Evolutionary conservation across 2,329 filamentous ascomycete species (phyloP), one percentile per base, ranked within the genome.

Genomic region (Aspergillus latus): DNA sequence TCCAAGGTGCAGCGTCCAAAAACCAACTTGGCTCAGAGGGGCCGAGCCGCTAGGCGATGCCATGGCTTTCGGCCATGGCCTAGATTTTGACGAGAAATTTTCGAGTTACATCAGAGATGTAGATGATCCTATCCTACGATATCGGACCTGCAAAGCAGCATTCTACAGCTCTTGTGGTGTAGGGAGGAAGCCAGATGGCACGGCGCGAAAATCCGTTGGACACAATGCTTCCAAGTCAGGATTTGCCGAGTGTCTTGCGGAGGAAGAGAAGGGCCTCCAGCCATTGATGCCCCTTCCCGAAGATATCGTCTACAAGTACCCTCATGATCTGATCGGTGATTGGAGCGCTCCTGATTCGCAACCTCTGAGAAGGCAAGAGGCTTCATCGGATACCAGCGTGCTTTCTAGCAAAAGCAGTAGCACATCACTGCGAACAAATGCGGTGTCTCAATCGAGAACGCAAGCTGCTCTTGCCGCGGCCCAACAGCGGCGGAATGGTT

Each of bases 111-210:
- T 73, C 16, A 63, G 70, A 5, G 67, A 74, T 40, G 65, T 74
- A 5, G 70, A 70, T 42, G 71, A 74, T 53, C 64, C 68, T 0
- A 68, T 62, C 36, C 71, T 75, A 56, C 64, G 72, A 39, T 77
- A 76, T 54, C 65, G 67, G 28, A 69, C 72, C 39, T 76, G 74
- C 60, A 72, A 69, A 54, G 69, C 74, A 3, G 70, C 73, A 0
- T 76, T 79, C 56, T 79, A 77, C 59, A 70, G 67, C 2, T 69
- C 76, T 34, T 78, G 76, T 56, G 77, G 77, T 10, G 75, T 79
- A 32, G 77, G 77, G 13, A 69, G 67, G 26, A 75, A 73, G 42
- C 68, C 71, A 1, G 74, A 76, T 59, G 76, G 77, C 1, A 69
- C 66, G 7, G 65, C 69, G 49, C 74, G 76, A 40, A 73, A 74